Evolutionary conservation across 176 grass and related monocot genomes (phyloP), one percentile per base, ranked within the genome.

Genomic region (Carex myosuroides): DNA sequence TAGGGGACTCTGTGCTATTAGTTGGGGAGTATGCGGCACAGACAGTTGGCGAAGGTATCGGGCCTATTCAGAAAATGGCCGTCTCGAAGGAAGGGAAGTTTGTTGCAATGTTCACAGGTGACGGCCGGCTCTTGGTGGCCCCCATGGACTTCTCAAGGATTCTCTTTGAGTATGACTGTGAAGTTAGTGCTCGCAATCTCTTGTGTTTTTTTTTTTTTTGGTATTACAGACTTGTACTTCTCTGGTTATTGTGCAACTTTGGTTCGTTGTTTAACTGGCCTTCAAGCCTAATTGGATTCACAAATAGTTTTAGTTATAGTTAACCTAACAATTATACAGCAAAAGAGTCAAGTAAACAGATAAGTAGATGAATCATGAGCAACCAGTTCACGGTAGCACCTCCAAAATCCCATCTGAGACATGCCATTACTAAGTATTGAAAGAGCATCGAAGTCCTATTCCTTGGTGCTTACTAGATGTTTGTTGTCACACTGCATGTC

Each of bases 51-150:
- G 83, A 50, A 65, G 92, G 74, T 35, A 92, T 98, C 6, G 96
- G 96, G 79, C 96, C 96, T 1, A 89, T 98, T 82, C 93, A 98
- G 91, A 98, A 89, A 75, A 98, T 98, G 96, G 89, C 88, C 8
- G 89, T 98, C 46, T 95, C 92, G 13, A 93, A 94, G 13, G 94
- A 98, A 44, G 96, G 96, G 10, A 94, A 94, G 74, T 89, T 91
- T 84, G 89, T 98, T 41, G 96, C 96, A 37, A 92, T 88, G 53
- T 98, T 95, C 66, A 90, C 93, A 7, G 89, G 92, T 13, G 96
- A 95, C 53, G 96, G 96, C 1, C 89, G 92, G 61, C 82, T 98
- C 62, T 80, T 98, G 30, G 96, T 98, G 53, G 94, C 94, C 58
- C 89, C 86, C 54, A 95, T 90, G 14, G 93, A 98, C 81, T 98